Base-by-base conservation (phyloP, 2,329 filamentous ascomycete genomes). In the Dothidotthia symphoricarpi region DNA sequence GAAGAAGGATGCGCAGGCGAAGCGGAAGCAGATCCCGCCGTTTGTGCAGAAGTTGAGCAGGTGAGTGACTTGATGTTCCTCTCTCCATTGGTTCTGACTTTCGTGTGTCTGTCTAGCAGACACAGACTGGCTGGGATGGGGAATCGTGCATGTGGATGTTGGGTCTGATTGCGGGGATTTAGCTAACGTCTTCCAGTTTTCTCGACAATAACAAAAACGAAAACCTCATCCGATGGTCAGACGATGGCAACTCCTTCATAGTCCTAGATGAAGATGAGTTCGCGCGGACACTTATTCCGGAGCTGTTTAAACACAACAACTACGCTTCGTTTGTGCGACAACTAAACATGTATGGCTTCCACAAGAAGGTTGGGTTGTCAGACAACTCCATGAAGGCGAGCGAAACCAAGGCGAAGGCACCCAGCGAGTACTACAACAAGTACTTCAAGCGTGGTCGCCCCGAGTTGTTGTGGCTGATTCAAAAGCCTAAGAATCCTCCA, bases 41-140 rank as follows among this genome's bases (percentile, higher is more conserved):
- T 98, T 98, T 73, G 90, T 98, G 28, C 90, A 96, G 67, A 98
- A 98, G 64, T 71, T 98, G 38, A 95, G 89, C 81, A 97, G 91
- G 91, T 94, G 73, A 71, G 80, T 60, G 31, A 24, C 10, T 14
- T 16, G 27, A 24, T 25, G 29, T 19, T 31, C 14, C n/a, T 8
- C 10, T 24, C 16, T 15, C 43, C 36, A 53, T 15, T 15, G 7
- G 45, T 16, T 28, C 5, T 16, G 34, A 14, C 15, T 10, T 9
- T 4, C 33, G 15, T 15, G n/a, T n/a, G n/a, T 22, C 19, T 22
- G 19, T 9, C 9, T 22, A 22, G 5, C 5, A 22, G 19, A 22
- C 9, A 9, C 19, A 9, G 19, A 22, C 19, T 22, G 19, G 19
- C 19, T 9, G 19, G 19, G 19, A 22, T 22, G 19, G 19, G 5